Conservation (phyloP, 306 rosid species). For the Albizia julibrissin region DNA sequence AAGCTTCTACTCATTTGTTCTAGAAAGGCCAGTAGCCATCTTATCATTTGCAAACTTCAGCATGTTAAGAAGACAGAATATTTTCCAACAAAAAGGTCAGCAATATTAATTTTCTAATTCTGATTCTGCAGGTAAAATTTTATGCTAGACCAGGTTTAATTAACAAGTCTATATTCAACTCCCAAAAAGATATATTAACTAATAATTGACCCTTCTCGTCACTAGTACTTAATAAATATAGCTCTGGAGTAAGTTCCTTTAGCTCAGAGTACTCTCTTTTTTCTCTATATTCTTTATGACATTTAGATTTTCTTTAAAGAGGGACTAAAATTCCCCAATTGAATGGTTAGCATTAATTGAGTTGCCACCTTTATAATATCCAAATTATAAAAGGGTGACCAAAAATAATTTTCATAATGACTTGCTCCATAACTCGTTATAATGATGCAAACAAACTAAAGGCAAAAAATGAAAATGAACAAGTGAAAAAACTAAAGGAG, state of each 20-base stretch:
- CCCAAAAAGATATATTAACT: not conserved
- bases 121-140: constrained; percentile 6
- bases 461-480: not conserved
- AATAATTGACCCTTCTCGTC: not conserved
- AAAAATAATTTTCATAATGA: not conserved
- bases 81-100: constrained; percentile 23
- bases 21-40: not conserved
- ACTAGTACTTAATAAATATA: not conserved
- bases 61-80: not conserved
- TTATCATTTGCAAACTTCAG: constrained; percentile 8
- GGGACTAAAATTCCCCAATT: constrained; percentile 19
- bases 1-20: not conserved
- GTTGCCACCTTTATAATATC: constrained; percentile 21
- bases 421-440: constrained; percentile 22
- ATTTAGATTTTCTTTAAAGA: constrained; percentile 7
- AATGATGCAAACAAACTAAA: constrained; percentile 12
- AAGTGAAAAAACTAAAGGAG: not conserved
- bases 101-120: not conserved
- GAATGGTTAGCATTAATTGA: not conserved
- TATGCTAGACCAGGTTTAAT: constrained; percentile 13
- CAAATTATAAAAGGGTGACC: constrained; percentile 22
- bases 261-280: not conserved
- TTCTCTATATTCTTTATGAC: not conserved
- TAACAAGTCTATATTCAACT: constrained; percentile 2
- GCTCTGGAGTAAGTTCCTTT: not conserved